Evolutionary conservation across 768 basidiomycete genomes (phyloP).

Genomic region (Rhizopogon vesiculosus): DNA sequence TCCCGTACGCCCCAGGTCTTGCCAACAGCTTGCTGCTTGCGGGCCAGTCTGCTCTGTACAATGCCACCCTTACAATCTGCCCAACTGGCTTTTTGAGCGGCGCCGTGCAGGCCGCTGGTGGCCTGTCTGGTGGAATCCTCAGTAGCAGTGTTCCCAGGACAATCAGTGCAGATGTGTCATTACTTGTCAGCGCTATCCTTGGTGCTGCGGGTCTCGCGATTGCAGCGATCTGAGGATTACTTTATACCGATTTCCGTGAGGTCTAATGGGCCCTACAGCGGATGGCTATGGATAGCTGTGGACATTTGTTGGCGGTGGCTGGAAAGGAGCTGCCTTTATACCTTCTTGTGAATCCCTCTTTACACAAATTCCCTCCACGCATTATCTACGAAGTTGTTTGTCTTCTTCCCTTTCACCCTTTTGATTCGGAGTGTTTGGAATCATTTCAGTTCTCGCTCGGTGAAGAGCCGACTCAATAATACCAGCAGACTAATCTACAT

Average conservation of each 20-base stretch:
- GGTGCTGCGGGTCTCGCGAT: slow-evolving; percentile 29
- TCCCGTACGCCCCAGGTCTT: slow-evolving; percentile 77
- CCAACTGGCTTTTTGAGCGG: slow-evolving; percentile 66
- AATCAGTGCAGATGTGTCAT: slow-evolving; percentile 20
- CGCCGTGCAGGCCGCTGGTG: slow-evolving; percentile 66
- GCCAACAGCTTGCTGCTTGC: slow-evolving; percentile 56
- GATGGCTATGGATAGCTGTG: background rate
- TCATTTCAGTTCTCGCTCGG: background rate
- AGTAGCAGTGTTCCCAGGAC: slow-evolving; percentile 24
- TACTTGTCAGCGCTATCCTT: slow-evolving; percentile 25
- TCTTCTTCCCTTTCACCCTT: background rate
- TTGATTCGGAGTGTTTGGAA: background rate
- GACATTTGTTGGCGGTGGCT: background rate
- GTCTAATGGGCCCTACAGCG: background rate
- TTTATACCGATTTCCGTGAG: background rate
- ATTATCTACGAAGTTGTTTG: background rate
- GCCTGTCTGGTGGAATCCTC: slow-evolving; percentile 35
- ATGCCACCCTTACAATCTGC: slow-evolving; percentile 56
- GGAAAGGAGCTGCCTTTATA: background rate
- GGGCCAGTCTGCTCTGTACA: slow-evolving; percentile 65
- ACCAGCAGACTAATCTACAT: background rate
- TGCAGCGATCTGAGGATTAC: slow-evolving; percentile 19
- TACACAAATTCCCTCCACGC: background rate
- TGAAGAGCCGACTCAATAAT: background rate
- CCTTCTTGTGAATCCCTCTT: background rate